Evolutionary conservation across 176 grass and related monocot species (phyloP), one percentile per base, ranked within the genome.

Genomic region (Avena sativa): DNA sequence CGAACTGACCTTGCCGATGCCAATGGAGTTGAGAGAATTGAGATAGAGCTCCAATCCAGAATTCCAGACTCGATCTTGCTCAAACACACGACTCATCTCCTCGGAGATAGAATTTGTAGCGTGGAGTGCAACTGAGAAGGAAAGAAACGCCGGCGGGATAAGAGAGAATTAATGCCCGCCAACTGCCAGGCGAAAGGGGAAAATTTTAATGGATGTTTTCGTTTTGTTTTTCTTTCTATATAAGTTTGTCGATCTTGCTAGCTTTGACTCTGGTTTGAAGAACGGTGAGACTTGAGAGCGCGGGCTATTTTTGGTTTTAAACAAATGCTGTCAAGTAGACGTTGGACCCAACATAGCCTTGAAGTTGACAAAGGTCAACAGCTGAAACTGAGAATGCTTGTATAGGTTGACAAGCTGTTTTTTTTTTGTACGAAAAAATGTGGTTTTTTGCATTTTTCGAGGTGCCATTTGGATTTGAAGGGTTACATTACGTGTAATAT

Each of bases 1-100:
- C n/a, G 43, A 73, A 73, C 71, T 74, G 71, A 74, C 71, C 71
- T 74, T 74, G 71, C 12, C 20, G 46, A 49, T 23, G 20, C 12
- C 20, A 74, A 49, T 23, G 20, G 5, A 47, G 70, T 5, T 12
- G 71, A 74, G 43, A 48, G 44, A 49, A 34, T 34, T 34, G 46
- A 13, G 2, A 5, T 5, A n/a, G 43, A 12, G 13, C 12, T 49
- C 12, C 62, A 65, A 34, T 34, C 32, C 32, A 34, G 32, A 34
- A 34, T 34, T 34, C 40, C 40, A 43, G 40, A 43, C 40, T 43
- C 32, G 32, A 34, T 34, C 40, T 43, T 43, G 40, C 40, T 43
- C 40, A 43, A 43, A 43, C 40, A 43, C 40, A 6, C 40, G 40
- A 43, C 6, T 43, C 40, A 43, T 43, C 40, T 43, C 40, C 40